Base-by-base conservation (phyloP, 2,329 filamentous ascomycete species). In the Pyrenochaeta sp. region DNA sequence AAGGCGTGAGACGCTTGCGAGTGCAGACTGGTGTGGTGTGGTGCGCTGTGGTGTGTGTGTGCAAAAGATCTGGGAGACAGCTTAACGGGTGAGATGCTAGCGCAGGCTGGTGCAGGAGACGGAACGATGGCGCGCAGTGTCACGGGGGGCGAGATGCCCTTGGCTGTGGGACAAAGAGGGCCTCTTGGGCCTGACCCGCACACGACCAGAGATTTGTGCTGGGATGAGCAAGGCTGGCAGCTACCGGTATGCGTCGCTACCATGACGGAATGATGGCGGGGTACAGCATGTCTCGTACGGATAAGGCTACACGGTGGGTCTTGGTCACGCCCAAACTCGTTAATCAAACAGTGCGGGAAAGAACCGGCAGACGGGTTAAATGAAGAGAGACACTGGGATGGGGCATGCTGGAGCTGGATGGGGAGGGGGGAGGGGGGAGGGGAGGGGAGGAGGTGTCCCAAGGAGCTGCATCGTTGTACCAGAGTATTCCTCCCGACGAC, bases 361-460 rank as follows among this genome's bases (percentile, higher is more conserved):
- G 57, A 58, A 61, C 65, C 62, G 64, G 58, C 58, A 64, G 64
- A 52, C 51, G 50, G 66, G 62, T 45, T 52, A 47, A 43, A 43
- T 51, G 29, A 41, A 50, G 44, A 48, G 33, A 33, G 17, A 15
- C 45, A 36, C 37, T 30, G 44, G 57, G 57, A 52, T 50, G 54
- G 43, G n/a, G 50, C 46, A 41, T 54, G 50, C 54, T 39, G 40
- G 43, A 27, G 6, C 37, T n/a, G n/a, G n/a, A n/a, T n/a, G n/a
- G n/a, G n/a, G n/a, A n/a, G n/a, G n/a, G n/a, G n/a, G n/a, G n/a
- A n/a, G n/a, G n/a, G n/a, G n/a, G n/a, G n/a, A n/a, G n/a, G n/a
- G n/a, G n/a, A n/a, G n/a, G n/a, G n/a, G n/a, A n/a, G n/a, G n/a
- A 39, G 42, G 46, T 42, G 33, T 33, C 43, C 37, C 43, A 50